phyloP scores from a whole-genome alignment of 1,284 basidiomycete species.

The Cryptococcus maquisensis region DNA sequence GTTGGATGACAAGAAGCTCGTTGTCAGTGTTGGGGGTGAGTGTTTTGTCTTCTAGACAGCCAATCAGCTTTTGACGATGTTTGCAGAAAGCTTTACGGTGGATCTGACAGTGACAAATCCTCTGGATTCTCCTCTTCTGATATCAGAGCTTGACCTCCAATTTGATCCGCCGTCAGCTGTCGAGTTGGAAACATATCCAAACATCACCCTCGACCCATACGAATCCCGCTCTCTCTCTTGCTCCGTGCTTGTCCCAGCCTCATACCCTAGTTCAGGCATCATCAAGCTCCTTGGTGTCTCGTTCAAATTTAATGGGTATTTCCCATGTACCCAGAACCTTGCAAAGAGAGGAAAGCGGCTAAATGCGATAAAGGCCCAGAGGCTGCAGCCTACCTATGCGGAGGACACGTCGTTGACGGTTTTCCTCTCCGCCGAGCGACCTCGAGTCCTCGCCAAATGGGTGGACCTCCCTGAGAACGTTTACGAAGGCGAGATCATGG shows the following conservation, averaged over 20 bases:
- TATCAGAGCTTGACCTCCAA: constrained; percentile 24
- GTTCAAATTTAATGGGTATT: constrained; percentile 50
- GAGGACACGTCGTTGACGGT: constrained; percentile 47
- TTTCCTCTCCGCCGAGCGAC: constrained; percentile 25
- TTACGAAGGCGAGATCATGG: constrained; percentile 39
- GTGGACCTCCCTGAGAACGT: constrained; percentile 25
- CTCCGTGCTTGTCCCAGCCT: constrained; percentile 20
- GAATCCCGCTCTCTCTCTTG: constrained; percentile 41
- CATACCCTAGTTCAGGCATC: constrained; percentile 12
- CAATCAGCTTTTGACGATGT: neutral
- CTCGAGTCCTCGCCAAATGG: constrained; percentile 35
- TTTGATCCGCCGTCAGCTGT: constrained; percentile 16
- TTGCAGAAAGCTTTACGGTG: constrained; percentile 44
- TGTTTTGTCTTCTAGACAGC: neutral
- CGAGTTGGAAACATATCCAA: constrained; percentile 26
- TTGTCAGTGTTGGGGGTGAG: constrained; percentile 40
- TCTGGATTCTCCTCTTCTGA: constrained; percentile 43
- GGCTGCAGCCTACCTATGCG: constrained; percentile 47
- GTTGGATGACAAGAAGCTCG: constrained; percentile 20
- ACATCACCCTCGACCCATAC: constrained; percentile 43
- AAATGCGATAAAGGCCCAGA: constrained; percentile 47
- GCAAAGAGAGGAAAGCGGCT: constrained; percentile 46
- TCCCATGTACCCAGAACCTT: constrained; percentile 48
- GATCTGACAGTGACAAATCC: constrained; percentile 50
- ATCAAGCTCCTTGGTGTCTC: constrained; percentile 35